These are phyloP conservation scores for Gaeumannomyces sp. DNA, from an alignment of 2,329 filamentous ascomycete species.

Conservation along the genomic window DNA sequence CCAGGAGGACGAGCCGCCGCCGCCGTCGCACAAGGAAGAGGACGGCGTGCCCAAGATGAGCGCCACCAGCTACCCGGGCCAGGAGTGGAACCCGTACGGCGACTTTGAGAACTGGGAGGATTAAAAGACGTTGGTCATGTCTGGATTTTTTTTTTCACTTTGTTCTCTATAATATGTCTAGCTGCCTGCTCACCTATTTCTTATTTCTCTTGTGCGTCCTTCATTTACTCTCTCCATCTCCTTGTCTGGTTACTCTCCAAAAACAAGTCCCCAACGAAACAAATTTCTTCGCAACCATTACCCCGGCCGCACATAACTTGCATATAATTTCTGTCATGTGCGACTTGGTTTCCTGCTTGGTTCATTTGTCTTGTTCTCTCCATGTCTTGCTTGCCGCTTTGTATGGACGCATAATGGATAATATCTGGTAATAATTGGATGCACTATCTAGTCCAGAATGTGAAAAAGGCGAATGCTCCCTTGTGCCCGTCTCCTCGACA, in stretches of 20 bases:
- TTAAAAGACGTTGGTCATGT: conserved; percentile 8
- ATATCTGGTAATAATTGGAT: not conserved
- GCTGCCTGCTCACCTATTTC: not conserved
- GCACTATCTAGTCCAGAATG: too few species aligned
- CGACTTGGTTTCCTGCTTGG: not conserved
- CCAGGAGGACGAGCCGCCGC: conserved; percentile 20
- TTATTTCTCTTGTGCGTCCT: not conserved
- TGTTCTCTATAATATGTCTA: too few species aligned
- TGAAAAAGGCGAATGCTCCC: too few species aligned
- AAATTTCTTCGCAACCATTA: not conserved
- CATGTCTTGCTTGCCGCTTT: not conserved
- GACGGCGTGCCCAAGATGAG: conserved; percentile 53
- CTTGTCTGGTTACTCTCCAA: not conserved
- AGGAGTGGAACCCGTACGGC: conserved; percentile 60
- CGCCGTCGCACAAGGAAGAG: conserved; percentile 26
- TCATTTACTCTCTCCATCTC: not conserved
- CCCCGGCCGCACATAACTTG: not conserved
- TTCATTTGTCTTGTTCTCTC: not conserved
- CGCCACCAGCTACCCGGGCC: conserved; percentile 62
- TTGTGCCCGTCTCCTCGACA: too few species aligned
- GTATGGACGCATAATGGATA: not conserved
- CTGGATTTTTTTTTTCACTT: too few species aligned
- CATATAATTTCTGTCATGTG: not conserved
- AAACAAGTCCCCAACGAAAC: too few species aligned
- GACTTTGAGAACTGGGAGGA: conserved; percentile 24